Evolutionary conservation across 2,329 filamentous ascomycete species (phyloP).

Genomic region (Alternaria ventricosa): DNA sequence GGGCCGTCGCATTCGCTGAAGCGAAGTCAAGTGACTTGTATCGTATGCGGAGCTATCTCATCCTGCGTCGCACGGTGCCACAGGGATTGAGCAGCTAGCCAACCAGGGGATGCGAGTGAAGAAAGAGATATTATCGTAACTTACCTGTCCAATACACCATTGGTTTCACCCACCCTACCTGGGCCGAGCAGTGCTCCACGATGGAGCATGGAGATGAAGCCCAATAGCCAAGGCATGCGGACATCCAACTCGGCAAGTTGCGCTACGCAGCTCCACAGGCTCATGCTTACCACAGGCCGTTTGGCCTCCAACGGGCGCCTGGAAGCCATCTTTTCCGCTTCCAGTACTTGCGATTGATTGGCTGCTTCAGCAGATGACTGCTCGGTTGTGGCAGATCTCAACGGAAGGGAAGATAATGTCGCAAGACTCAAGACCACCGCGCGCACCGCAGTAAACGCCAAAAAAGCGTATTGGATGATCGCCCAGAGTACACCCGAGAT

Average conservation of each 20-base stretch:
- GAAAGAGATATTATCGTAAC: slow-evolving; percentile 52
- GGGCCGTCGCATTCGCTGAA: slow-evolving; percentile 50
- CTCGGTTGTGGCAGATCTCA: slow-evolving; percentile 53
- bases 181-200: slow-evolving; percentile 76
- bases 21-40: slow-evolving; percentile 67
- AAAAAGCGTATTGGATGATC: slow-evolving; percentile 58
- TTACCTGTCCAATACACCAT: slow-evolving; percentile 91
- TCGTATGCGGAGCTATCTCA: slow-evolving; percentile 59
- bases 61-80: slow-evolving; percentile 37
- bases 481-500: slow-evolving; percentile 59
- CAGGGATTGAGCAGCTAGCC: slow-evolving; percentile 30
- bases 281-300: slow-evolving; percentile 77
- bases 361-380: slow-evolving; percentile 37
- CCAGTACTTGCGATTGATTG: slow-evolving; percentile 39
- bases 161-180: slow-evolving; percentile 73
- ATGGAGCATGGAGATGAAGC: slow-evolving; percentile 76
- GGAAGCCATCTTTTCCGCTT: slow-evolving; percentile 39
- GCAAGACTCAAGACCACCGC: slow-evolving; percentile 69
- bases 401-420: slow-evolving; percentile 71
- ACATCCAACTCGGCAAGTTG: slow-evolving; percentile 74
- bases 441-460: slow-evolving; percentile 68
- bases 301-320: slow-evolving; percentile 48
- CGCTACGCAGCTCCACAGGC: slow-evolving; percentile 75
- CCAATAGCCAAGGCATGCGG: slow-evolving; percentile 91
- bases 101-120: slow-evolving; percentile 39